Conservation (phyloP, 768 basidiomycete genomes). For the Lentinula lateritia region DNA sequence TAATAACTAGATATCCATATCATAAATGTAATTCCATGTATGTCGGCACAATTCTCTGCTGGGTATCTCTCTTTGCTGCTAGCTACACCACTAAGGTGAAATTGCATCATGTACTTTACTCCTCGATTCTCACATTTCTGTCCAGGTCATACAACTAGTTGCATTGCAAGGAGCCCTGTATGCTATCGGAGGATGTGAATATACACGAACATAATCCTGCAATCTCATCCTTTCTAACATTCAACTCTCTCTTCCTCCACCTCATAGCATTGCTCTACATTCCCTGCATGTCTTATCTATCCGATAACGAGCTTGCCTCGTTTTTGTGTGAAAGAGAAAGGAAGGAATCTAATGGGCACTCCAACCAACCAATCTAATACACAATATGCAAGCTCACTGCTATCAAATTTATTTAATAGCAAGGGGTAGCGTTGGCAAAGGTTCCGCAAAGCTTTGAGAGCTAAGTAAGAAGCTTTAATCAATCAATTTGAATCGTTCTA, state of each 20-base stretch:
- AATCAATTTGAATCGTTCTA: too few relatives aligned
- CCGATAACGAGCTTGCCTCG: too few relatives aligned
- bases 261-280: slow-evolving; percentile 16
- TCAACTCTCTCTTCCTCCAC: not conserved
- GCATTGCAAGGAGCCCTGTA: slow-evolving; percentile 24
- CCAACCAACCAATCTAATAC: too few relatives aligned
- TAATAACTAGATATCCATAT: slow-evolving; percentile 16
- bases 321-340: too few relatives aligned
- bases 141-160: slow-evolving; percentile 19
- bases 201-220: not conserved
- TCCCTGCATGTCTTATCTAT: slow-evolving; percentile 21
- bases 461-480: too few relatives aligned
- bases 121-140: not conserved
- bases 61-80: slow-evolving; percentile 19
- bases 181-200: slow-evolving; percentile 20
- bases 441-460: too few relatives aligned
- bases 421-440: too few relatives aligned
- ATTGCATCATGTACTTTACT: not conserved
- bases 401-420: too few relatives aligned
- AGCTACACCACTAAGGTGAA: slow-evolving; percentile 20
- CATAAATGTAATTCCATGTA: slow-evolving; percentile 16
- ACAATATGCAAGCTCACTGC: too few relatives aligned
- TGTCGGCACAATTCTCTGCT: slow-evolving; percentile 18
- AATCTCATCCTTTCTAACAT: not conserved
- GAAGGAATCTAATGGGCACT: too few relatives aligned